phyloP scores from a whole-genome alignment of 352 stramenopile species.

The Globisporangium megalacanthum region DNA sequence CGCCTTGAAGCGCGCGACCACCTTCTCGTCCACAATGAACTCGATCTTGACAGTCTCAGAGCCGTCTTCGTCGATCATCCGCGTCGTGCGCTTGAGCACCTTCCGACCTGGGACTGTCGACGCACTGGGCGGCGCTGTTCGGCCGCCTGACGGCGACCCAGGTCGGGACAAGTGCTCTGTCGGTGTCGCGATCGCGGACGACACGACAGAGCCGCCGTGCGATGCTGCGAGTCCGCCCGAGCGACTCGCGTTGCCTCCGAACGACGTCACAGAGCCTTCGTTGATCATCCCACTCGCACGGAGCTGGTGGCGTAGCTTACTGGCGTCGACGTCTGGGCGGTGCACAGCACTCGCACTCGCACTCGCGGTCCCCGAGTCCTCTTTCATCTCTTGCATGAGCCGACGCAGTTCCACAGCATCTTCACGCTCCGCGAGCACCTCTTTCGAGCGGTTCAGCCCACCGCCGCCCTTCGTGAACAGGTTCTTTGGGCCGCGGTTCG shows the following conservation, averaged over 20 bases:
- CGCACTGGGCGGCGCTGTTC: conserved; percentile 17
- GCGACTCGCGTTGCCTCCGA: conserved; percentile 19
- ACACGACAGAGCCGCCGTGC: conserved; percentile 47
- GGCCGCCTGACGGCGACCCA: conserved; percentile 39
- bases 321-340: conserved; percentile 63
- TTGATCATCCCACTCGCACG: conserved; percentile 74
- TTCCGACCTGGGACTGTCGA: conserved; percentile 42
- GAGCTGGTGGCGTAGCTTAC: conserved; percentile 53
- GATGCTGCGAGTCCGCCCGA: conserved; percentile 29
- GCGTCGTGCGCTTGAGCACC: conserved; percentile 68
- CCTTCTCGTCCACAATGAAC: conserved; percentile 73
- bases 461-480: conserved; percentile 71
- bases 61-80: conserved; percentile 75
- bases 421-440: conserved; percentile 66
- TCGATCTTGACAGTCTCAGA: conserved; percentile 73
- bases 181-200: conserved; percentile 59
- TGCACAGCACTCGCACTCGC: conserved; percentile 17
- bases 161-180: conserved; percentile 61
- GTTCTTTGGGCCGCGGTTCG: conserved; percentile 65
- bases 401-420: conserved; percentile 73
- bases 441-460: conserved; percentile 71
- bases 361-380: conserved; percentile 35
- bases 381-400: conserved; percentile 81
- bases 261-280: conserved; percentile 29
- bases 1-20: conserved; percentile 65